Percentiles rank a stretch among this genome's conserved stretches.
These are phyloP conservation scores for Chlorella sp. DNA, from an alignment of 139 green algal genomes.

Conservation along the genomic window DNA sequence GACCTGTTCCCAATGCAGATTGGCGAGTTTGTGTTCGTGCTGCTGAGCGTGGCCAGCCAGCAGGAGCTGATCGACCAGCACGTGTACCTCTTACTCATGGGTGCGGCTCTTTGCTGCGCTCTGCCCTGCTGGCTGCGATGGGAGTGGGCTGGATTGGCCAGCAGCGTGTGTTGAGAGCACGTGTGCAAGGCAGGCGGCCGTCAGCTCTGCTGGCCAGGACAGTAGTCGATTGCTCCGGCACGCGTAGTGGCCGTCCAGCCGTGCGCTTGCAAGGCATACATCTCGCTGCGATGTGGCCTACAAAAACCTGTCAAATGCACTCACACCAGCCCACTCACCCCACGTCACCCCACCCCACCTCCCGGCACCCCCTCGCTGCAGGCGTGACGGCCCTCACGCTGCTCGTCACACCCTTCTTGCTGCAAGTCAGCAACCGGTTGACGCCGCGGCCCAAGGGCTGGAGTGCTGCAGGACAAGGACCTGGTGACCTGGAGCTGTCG, in stretches of 20 bases:
- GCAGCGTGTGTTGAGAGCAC: too few species aligned
- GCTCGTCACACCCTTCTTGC: slow-evolving; percentile 90
- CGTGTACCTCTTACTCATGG: slow-evolving; percentile 94
- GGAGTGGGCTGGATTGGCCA: too few species aligned
- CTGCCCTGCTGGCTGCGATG: neutral
- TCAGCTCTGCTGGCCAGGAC: too few species aligned
- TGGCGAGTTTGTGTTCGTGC: slow-evolving; percentile 97
- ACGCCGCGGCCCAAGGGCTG: neutral
- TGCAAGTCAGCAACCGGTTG: slow-evolving; percentile 41
- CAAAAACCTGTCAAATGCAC: too few species aligned
- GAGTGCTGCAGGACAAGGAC: too few species aligned
- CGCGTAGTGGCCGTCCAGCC: too few species aligned
- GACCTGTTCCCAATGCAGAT: slow-evolving; percentile 56
- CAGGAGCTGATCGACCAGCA: slow-evolving; percentile 80
- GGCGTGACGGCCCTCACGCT: slow-evolving; percentile 94
- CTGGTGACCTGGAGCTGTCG: slow-evolving; percentile 5
- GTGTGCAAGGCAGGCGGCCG: too few species aligned
- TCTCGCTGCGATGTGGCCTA: too few species aligned
- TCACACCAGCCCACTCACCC: neutral
- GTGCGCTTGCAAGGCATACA: too few species aligned
- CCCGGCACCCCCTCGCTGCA: neutral
- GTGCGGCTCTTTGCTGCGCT: slow-evolving; percentile 3
- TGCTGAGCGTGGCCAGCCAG: slow-evolving; percentile 87
- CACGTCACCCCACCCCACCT: neutral
- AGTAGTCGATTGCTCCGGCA: too few species aligned